Conservation (phyloP, 2,329 filamentous ascomycete genomes). For the Dactylellina haptotyla region DNA sequence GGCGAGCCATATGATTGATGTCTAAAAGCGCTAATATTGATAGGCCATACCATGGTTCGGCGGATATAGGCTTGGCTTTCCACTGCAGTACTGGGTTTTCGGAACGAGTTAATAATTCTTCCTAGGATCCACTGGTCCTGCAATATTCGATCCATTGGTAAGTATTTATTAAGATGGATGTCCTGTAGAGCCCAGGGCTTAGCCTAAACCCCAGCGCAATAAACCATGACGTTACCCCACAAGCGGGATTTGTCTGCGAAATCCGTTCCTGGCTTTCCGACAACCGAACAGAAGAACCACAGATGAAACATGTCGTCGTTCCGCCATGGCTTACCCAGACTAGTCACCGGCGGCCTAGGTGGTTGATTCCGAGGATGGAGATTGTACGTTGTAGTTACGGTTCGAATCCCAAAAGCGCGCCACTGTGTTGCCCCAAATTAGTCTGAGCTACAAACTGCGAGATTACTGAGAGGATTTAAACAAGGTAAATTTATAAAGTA, state of each 20-base stretch:
- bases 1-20: background rate
- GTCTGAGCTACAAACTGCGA: too few relatives aligned
- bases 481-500: too few relatives aligned
- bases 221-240: slow-evolving; percentile 20
- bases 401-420: too few relatives aligned
- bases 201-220: background rate
- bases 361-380: too few relatives aligned
- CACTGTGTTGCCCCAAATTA: too few relatives aligned
- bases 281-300: background rate
- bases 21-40: too few relatives aligned
- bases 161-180: background rate
- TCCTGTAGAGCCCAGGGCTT: background rate
- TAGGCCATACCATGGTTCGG: background rate
- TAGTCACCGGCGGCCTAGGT: too few relatives aligned
- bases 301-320: slow-evolving; percentile 8
- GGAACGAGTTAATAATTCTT: slow-evolving; percentile 3
- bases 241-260: slow-evolving; percentile 27
- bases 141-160: background rate
- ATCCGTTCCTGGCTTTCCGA: slow-evolving; percentile 30
- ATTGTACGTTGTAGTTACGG: too few relatives aligned
- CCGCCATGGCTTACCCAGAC: slow-evolving; percentile 8
- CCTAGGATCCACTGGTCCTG: slow-evolving; percentile 2
- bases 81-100: too few relatives aligned
- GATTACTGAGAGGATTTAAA: too few relatives aligned
- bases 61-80: too few relatives aligned